A percentile compares a stretch with the other conserved stretches of the same genome.
These are phyloP conservation scores for Saxispiralis lemnorum DNA, from an alignment of 495 filamentous ascomycete species.

Conservation along the genomic window DNA sequence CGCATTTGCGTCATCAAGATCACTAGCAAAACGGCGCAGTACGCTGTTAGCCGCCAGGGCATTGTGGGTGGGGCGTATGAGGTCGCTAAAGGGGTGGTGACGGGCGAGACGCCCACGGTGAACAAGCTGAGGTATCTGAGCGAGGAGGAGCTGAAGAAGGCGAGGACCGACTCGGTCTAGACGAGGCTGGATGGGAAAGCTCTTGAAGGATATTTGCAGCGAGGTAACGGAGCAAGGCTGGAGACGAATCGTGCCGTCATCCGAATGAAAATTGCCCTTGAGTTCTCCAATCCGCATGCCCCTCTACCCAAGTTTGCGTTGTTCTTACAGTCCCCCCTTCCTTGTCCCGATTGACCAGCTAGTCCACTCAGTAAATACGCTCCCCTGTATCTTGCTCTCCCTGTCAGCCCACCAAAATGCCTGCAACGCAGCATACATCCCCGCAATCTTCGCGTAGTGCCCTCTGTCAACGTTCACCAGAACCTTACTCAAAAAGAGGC, in stretches of 20 bases:
- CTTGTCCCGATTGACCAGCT: constrained; percentile 35
- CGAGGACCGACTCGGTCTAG: not conserved
- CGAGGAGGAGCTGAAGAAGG: constrained; percentile 41
- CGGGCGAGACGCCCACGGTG: constrained; percentile 51
- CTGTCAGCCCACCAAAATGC: constrained; percentile 37
- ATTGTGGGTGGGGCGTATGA: constrained; percentile 45
- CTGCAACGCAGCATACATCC: constrained; percentile 40
- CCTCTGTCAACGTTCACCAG: constrained; percentile 34
- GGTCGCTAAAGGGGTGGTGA: constrained; percentile 55
- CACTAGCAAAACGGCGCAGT: constrained; percentile 43
- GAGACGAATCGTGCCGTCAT: too few species aligned
- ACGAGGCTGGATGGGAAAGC: too few species aligned
- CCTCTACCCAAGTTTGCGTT: too few species aligned
- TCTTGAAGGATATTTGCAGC: too few species aligned
- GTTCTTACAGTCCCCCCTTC: constrained; percentile 1
- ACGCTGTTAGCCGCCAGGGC: constrained; percentile 35
- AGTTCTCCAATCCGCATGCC: too few species aligned
- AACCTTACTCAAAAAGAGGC: constrained; percentile 44
- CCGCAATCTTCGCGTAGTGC: constrained; percentile 31
- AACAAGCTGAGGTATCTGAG: constrained; percentile 67
- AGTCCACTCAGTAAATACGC: constrained; percentile 50
- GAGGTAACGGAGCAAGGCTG: too few species aligned
- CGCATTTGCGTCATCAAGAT: constrained; percentile 57
- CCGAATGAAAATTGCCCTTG: too few species aligned
- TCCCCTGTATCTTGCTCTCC: constrained; percentile 39